phyloP scores from a whole-genome alignment of 2,329 filamentous ascomycete genomes.

The Hortaea werneckii region DNA sequence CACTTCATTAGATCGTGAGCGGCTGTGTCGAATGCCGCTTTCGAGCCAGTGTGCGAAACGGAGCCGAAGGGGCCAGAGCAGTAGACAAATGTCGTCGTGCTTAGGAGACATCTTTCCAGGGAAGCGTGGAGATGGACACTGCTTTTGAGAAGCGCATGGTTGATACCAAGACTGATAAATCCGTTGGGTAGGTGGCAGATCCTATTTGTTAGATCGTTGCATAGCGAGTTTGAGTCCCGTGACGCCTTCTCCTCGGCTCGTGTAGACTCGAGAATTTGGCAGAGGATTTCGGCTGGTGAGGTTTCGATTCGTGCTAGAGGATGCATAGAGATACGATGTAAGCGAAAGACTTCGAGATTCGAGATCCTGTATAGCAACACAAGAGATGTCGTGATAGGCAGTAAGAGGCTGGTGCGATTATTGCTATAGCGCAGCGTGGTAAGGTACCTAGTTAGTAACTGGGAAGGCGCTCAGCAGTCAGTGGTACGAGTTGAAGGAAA shows the following conservation, averaged over 20 bases:
- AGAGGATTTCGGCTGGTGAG: neutral
- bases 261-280: neutral
- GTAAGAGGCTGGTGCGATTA: too few relatives aligned
- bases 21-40: neutral
- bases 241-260: neutral
- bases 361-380: too few relatives aligned
- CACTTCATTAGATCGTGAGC: slow-evolving; percentile 1
- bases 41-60: neutral
- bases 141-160: neutral
- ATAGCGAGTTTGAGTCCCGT: neutral
- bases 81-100: neutral
- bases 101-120: neutral
- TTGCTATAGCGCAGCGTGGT: too few relatives aligned
- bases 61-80: neutral
- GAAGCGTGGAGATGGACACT: neutral
- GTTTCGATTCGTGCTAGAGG: neutral
- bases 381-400: too few relatives aligned
- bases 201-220: neutral
- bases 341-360: too few relatives aligned
- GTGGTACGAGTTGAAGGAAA: too few relatives aligned
- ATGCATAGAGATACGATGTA: too few relatives aligned
- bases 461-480: too few relatives aligned
- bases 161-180: neutral
- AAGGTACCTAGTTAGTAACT: too few relatives aligned
- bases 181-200: neutral